Evolutionary conservation across 2,329 filamentous ascomycete genomes (phyloP), one percentile per base, ranked within the genome.

Genomic region (Talaromyces piceae): DNA sequence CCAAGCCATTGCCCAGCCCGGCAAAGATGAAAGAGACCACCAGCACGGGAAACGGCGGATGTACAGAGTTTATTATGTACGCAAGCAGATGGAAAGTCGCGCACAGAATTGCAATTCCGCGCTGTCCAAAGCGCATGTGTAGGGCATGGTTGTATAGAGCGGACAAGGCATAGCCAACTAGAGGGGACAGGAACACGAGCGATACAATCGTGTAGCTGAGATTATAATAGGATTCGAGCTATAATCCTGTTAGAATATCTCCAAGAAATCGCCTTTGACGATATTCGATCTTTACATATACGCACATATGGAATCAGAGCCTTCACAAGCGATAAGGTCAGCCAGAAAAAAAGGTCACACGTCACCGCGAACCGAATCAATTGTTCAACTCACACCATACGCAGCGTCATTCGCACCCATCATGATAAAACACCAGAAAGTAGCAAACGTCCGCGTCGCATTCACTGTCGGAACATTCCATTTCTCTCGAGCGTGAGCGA

Each of bases 1-100:
- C 61, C 8, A 89, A 68, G 2, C 87, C 87, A 62, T 85, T 88
- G 1, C 86, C 86, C 45, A 87, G 82, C 1, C 86, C 86, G 1
- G 81, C 77, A 16, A 89, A 69, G 46, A 83, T 76, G 61, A 85
- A 81, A 23, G 82, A 74, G 12, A 87, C 67, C 1, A 86, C 80
- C 0, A 90, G 68, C 0, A 81, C 80, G 0, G 83, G 79, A 59
- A 83, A 89, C 0, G 84, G 83, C 1, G 86, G 86, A 63, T 88
- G 86, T 3, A 83, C 67, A 4, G 79, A 76, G 51, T 87, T 5
- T 18, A 57, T 76, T 25, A 84, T 53, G 33, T 65, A 67, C 3
- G 63, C 60, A 45, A 63, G 51, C 4, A 67, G 54, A 26, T 67
- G 65, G 26, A 53, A 50, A 3, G 47, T 52, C 0, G 85, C 81